Evolutionary conservation across 345 rosid species (phyloP).

Genomic region (Gynandropsis gynandra): DNA sequence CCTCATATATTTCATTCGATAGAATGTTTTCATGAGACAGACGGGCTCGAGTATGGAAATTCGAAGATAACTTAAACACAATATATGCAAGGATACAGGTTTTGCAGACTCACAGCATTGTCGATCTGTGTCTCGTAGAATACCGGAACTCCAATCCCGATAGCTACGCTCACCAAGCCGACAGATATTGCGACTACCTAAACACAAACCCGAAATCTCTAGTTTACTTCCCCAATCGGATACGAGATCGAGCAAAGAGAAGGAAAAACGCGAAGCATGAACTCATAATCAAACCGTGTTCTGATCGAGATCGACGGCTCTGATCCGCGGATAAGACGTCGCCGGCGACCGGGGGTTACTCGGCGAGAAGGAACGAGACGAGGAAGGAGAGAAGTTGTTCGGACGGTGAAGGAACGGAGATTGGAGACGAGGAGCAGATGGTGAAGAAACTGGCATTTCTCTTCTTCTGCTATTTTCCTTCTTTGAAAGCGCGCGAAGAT

Average conservation of each 20-base stretch:
- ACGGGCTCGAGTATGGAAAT: too few relatives aligned
- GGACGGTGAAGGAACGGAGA: constrained; percentile 53
- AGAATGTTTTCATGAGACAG: too few relatives aligned
- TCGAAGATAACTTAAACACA: background rate
- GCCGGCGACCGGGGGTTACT: constrained; percentile 36
- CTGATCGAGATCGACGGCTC: constrained; percentile 66
- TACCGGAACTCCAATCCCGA: constrained; percentile 78
- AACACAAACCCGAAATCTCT: background rate
- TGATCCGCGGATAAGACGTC: constrained; percentile 45
- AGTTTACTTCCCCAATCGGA: background rate
- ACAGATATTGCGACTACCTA: constrained; percentile 80
- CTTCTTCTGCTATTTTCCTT: too few relatives aligned
- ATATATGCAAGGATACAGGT: background rate
- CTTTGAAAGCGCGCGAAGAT: too few relatives aligned
- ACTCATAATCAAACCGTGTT: constrained; percentile 49
- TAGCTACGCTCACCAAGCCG: constrained; percentile 70
- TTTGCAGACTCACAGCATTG: constrained; percentile 55
- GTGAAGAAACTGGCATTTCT: constrained; percentile 40
- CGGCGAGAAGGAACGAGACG: too few relatives aligned
- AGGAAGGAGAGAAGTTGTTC: constrained; percentile 25
- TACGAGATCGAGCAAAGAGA: background rate
- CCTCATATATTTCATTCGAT: too few relatives aligned
- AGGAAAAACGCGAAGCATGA: background rate
- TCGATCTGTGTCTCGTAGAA: constrained; percentile 84
- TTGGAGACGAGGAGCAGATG: constrained; percentile 46